Conservation (phyloP, 768 basidiomycete genomes). For the Suillus fuscotomentosus region DNA sequence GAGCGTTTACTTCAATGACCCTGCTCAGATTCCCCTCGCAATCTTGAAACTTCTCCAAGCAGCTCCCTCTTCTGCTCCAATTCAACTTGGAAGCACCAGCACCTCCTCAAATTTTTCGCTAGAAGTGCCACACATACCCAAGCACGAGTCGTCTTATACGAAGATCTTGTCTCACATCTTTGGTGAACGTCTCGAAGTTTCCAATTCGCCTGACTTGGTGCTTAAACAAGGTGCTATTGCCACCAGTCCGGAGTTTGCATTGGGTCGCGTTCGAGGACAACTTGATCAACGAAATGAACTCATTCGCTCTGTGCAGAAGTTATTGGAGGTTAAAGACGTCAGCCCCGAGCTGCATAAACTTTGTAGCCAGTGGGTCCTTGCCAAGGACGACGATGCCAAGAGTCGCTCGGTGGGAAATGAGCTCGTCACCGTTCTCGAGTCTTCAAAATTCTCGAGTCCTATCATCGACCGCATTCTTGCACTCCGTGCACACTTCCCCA, state of each 20-base stretch:
- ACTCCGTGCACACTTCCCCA: constrained; percentile 59
- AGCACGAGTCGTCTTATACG: constrained; percentile 89
- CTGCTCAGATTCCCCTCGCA: constrained; percentile 38
- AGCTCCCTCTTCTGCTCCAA: constrained; percentile 38
- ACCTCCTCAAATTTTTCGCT: constrained; percentile 20
- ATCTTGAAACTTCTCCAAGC: constrained; percentile 52
- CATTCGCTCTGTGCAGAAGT: constrained; percentile 56
- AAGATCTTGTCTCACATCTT: constrained; percentile 85
- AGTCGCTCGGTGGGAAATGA: constrained; percentile 58
- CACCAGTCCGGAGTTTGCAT: constrained; percentile 92
- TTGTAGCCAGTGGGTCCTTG: constrained; percentile 77
- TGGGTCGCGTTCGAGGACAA: constrained; percentile 86
- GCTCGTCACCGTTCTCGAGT: constrained; percentile 51
- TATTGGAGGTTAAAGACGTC: constrained; percentile 54
- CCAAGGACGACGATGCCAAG: constrained; percentile 67
- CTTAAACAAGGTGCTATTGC: constrained; percentile 68
- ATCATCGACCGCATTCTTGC: constrained; percentile 57
- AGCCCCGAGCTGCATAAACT: constrained; percentile 62
- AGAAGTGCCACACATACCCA: constrained; percentile 67
- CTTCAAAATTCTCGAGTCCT: constrained; percentile 36
- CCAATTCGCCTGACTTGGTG: constrained; percentile 80
- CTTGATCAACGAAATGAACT: constrained; percentile 74
- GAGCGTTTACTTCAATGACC: constrained; percentile 60
- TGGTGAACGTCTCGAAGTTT: constrained; percentile 72
- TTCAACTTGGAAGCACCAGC: constrained; percentile 47